A percentile compares a stretch with the other conserved stretches of the same genome.
These are phyloP conservation scores for Parachlorella kessleri DNA, from an alignment of 139 green algal genomes.

Conservation along the genomic window DNA sequence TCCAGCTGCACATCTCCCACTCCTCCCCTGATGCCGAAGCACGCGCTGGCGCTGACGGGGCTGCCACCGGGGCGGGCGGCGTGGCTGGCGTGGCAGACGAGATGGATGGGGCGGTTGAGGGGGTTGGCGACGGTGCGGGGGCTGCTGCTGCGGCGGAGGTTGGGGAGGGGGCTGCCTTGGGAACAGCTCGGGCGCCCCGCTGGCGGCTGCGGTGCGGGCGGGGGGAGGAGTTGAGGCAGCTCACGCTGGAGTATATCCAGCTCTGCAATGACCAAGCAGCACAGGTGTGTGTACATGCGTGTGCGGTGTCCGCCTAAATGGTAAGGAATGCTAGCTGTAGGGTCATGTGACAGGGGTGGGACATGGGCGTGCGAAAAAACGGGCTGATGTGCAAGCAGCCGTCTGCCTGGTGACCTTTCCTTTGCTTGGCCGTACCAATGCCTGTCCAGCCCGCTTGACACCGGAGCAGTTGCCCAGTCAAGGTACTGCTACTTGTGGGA, in stretches of 20 bases:
- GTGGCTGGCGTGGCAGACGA: background rate
- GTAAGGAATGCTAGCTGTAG: too few relatives aligned
- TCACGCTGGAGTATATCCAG: constrained; percentile 24
- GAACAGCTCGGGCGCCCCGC: constrained; percentile 3
- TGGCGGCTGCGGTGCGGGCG: constrained; percentile 45
- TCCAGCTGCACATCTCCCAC: constrained; percentile 49
- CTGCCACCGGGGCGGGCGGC: background rate
- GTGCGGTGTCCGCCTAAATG: too few relatives aligned
- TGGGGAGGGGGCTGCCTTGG: background rate
- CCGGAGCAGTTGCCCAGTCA: too few relatives aligned
- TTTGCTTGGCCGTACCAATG: too few relatives aligned
- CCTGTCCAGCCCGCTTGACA: too few relatives aligned
- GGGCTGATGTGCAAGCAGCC: too few relatives aligned
- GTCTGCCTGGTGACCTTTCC: too few relatives aligned
- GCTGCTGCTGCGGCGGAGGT: background rate
- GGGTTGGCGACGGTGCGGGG: background rate
- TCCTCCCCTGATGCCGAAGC: constrained; percentile 25
- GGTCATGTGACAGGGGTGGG: too few relatives aligned
- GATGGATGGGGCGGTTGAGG: background rate
- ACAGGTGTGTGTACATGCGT: too few relatives aligned
- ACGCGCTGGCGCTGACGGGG: background rate
- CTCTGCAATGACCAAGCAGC: constrained; percentile 13
- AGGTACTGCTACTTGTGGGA: too few relatives aligned
- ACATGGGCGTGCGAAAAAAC: too few relatives aligned
- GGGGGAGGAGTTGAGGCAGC: constrained; percentile 24